Evolutionary conservation across 2,329 filamentous ascomycete genomes (phyloP), one percentile per base, ranked within the genome.

Genomic region (Fonsecaea multimorphosa): DNA sequence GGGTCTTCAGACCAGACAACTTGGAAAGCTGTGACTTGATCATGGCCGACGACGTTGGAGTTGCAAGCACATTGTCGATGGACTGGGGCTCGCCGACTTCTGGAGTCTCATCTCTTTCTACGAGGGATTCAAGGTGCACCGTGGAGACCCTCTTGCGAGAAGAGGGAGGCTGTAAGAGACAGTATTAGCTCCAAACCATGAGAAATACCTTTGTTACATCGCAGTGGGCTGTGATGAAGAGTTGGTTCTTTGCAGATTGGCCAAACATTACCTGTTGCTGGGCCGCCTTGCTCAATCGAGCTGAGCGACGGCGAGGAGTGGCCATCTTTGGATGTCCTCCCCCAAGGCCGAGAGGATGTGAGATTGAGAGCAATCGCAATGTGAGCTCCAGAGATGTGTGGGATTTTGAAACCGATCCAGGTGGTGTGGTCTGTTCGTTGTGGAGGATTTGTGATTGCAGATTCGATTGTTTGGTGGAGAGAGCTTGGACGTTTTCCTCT

Each of bases 1-100:
- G 92, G 1, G 91, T 83, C 62, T 89, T 75, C 61, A 80, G 71
- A 38, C 55, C 61, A 22, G 72, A 76, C 71, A 57, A 80, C 75
- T 58, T 72, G 71, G 52, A 73, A 74, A 64, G 72, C 68, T 8
- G 78, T 75, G 29, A 79, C 22, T 72, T 66, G 22, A 67, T 74
- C 1, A 74, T 75, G 59, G 73, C 76, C n/a, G 74, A 67, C 27
- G 75, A 74, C 19, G 68, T 58, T 27, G 74, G 73, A 14, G 76
- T 72, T 7, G 75, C 72, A 22, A 74, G 70, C 52, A 77, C 72
- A 14, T 75, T 72, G 67, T 76, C 76, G 40, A 75, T 72, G 4
- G 62, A 67, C 58, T 70, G 72, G 31, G 70, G 69, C 44, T 71
- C 69, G 12, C 74, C 76, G 51, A 76, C 75, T 38, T 76, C 68